These are phyloP conservation scores for Globisporangium lucens DNA, from an alignment of 352 stramenopile species.

Conservation along the genomic window DNA sequence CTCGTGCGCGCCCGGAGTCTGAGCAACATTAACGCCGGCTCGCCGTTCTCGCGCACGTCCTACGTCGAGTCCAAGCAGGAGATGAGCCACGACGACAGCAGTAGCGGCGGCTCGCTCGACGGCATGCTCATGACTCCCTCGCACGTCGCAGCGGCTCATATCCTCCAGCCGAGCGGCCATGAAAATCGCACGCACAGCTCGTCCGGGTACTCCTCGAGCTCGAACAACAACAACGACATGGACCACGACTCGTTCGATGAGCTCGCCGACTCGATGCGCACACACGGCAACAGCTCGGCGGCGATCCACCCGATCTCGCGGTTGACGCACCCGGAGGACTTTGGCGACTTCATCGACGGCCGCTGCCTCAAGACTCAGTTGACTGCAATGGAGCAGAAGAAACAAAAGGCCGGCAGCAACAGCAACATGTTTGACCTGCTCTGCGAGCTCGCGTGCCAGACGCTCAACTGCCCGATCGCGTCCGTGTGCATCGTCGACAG, in stretches of 20 bases:
- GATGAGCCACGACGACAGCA: conserved; percentile 21
- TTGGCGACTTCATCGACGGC: conserved; percentile 62
- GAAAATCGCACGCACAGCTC: conserved; percentile 25
- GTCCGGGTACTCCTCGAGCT: conserved; percentile 23
- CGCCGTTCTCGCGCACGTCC: conserved; percentile 46
- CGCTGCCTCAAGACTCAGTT: conserved; percentile 55
- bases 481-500: conserved; percentile 68
- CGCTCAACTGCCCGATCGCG: conserved; percentile 75
- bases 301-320: conserved; percentile 34
- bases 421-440: conserved; percentile 82
- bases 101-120: conserved; percentile 25
- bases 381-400: conserved; percentile 51
- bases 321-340: conserved; percentile 31
- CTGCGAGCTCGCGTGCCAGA: conserved; percentile 78
- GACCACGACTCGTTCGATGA: conserved; percentile 29
- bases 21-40: conserved; percentile 41
- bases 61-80: conserved; percentile 40
- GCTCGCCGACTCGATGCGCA: conserved; percentile 13
- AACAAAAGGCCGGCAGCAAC: conserved; percentile 33
- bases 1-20: conserved; percentile 52
- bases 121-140: conserved; percentile 10
- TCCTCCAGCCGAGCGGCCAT: background rate
- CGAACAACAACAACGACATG: conserved; percentile 24
- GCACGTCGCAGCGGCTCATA: background rate
- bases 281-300: conserved; percentile 29